Percentiles rank a stretch among this genome's conserved stretches.
Evolutionary conservation across 2,329 filamentous ascomycete species (phyloP).

Genomic region (Colletotrichum kahawae): DNA sequence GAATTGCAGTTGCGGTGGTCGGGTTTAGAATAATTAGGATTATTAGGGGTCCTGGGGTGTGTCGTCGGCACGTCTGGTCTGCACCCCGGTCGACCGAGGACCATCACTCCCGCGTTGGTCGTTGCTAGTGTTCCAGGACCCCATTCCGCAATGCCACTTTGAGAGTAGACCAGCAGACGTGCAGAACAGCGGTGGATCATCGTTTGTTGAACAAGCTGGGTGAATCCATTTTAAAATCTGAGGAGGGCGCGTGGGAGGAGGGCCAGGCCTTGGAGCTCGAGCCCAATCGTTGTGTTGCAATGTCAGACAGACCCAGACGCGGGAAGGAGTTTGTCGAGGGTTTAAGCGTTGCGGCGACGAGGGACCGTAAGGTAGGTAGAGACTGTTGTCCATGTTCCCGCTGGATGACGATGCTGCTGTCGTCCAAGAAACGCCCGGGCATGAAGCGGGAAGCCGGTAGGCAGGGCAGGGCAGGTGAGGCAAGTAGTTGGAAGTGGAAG

Average conservation of each 20-base stretch:
- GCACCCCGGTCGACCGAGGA: constrained; percentile 17
- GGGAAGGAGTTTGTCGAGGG: not conserved
- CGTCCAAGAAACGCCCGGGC: not conserved
- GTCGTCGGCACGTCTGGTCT: constrained; percentile 9
- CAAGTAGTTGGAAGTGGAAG: not conserved
- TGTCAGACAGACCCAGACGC: not conserved
- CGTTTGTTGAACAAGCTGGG: not conserved
- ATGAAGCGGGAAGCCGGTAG: not conserved
- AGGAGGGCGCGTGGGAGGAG: not conserved
- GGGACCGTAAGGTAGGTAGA: not conserved
- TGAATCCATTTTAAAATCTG: not conserved
- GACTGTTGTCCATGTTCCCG: not conserved
- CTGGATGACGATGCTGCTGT: not conserved
- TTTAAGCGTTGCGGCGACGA: not conserved
- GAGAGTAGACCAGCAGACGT: constrained; percentile 10
- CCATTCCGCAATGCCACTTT: constrained; percentile 16
- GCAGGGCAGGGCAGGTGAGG: not conserved
- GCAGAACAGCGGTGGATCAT: constrained; percentile 5
- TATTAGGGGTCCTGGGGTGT: constrained; percentile 19
- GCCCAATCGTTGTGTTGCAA: not conserved
- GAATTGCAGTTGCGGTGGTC: not conserved
- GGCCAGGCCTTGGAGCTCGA: not conserved
- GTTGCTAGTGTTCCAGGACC: constrained; percentile 12
- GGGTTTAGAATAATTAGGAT: not conserved
- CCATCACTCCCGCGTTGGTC: constrained; percentile 20